Evolutionary conservation across 2,329 filamentous ascomycete genomes (phyloP).

Genomic region (Arthrobotrys conoides): DNA sequence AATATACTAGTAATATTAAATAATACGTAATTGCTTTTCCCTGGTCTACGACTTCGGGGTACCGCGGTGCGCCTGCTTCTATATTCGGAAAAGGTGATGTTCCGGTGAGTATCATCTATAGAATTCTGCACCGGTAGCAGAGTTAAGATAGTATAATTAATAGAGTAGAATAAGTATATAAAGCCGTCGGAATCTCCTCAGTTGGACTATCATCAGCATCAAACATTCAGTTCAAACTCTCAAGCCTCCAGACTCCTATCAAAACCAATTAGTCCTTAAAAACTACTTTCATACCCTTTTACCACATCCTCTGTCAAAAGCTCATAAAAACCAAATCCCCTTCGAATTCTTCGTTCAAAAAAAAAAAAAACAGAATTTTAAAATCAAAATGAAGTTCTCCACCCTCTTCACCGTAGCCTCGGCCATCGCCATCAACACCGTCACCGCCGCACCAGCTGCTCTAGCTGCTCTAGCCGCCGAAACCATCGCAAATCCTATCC

Average conservation of each 20-base stretch:
- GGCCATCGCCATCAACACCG: not conserved
- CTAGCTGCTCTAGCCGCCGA: not conserved
- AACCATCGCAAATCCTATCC: not conserved
- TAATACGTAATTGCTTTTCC: too few species aligned
- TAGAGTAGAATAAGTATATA: not conserved
- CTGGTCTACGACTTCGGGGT: too few species aligned
- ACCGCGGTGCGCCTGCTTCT: too few species aligned
- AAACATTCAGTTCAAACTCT: not conserved
- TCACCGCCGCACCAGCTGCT: not conserved
- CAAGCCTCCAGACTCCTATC: not conserved
- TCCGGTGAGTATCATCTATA: too few species aligned
- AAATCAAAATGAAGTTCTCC: constrained; percentile 9
- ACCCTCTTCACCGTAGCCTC: not conserved
- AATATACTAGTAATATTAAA: too few species aligned
- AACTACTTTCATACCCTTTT: not conserved
- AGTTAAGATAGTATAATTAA: too few species aligned
- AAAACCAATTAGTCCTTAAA: not conserved
- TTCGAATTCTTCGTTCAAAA: too few species aligned
- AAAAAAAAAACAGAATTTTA: not conserved
- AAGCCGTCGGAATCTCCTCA: not conserved
- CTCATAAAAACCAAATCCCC: not conserved
- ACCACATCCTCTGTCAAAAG: not conserved
- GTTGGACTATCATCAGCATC: constrained; percentile 8
- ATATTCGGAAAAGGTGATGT: too few species aligned
- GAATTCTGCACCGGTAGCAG: too few species aligned